Percentiles rank a stretch among this genome's conserved stretches.
Conservation (phyloP, 2,329 filamentous ascomycete species). For the Onygena corvina region DNA sequence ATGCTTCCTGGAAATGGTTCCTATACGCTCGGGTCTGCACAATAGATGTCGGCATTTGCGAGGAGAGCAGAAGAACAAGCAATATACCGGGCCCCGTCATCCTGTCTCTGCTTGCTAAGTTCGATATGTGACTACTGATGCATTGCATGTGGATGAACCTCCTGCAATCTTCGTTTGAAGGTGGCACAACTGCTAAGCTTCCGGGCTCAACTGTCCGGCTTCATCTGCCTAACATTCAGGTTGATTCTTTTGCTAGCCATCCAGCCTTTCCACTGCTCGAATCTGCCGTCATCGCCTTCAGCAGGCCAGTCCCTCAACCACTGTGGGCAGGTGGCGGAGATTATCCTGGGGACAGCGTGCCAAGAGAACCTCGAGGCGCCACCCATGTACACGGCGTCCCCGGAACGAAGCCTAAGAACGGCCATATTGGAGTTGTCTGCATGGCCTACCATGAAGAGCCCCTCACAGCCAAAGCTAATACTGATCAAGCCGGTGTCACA, state of each 20-base stretch:
- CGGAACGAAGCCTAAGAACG: slow-evolving; percentile 58
- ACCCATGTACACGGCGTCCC: slow-evolving; percentile 85
- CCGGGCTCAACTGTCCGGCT: not conserved
- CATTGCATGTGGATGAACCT: too few relatives aligned
- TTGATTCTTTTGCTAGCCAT: slow-evolving; percentile 82
- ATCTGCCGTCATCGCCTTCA: slow-evolving; percentile 31
- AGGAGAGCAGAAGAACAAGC: not conserved
- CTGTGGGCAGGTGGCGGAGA: slow-evolving; percentile 64
- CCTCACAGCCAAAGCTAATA: slow-evolving; percentile 80
- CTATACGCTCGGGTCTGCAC: too few relatives aligned
- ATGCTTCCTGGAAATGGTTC: too few relatives aligned
- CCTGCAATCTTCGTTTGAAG: not conserved
- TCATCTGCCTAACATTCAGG: slow-evolving; percentile 83
- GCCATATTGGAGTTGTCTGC: slow-evolving; percentile 38
- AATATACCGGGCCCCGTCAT: not conserved
- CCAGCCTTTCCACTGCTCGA: slow-evolving; percentile 68
- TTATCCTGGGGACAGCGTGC: slow-evolving; percentile 86
- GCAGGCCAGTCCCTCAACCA: slow-evolving; percentile 65
- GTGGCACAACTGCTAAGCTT: not conserved
- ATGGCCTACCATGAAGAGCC: slow-evolving; percentile 71
- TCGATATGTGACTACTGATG: too few relatives aligned
- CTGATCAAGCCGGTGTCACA: slow-evolving; percentile 68
- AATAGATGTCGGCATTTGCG: too few relatives aligned
- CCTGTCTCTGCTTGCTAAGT: too few relatives aligned
- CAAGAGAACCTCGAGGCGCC: slow-evolving; percentile 73